phyloP scores from a whole-genome alignment of 306 rosid species.

The Vigna angularis region DNA sequence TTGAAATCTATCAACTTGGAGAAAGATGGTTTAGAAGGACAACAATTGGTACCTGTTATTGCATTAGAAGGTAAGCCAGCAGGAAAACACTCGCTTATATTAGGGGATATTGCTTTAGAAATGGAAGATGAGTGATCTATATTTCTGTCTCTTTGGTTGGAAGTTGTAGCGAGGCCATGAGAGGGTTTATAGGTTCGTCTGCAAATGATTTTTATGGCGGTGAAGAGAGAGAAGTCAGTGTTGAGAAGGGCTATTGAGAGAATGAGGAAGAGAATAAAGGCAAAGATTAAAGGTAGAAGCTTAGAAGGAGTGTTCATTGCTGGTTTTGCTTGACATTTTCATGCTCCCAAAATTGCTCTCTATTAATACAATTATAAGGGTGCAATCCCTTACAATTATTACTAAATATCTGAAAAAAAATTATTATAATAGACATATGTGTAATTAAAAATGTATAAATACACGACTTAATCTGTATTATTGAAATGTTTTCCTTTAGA shows the following conservation, averaged over 20 bases:
- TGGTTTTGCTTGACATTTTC: no score
- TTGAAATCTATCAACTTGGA: constrained; percentile 24
- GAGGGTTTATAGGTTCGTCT: background rate
- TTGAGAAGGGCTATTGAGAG: background rate
- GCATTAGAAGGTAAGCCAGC: background rate
- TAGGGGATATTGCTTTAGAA: background rate
- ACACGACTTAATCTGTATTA: no score
- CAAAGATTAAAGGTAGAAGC: background rate
- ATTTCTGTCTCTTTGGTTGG: background rate
- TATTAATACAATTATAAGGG: no score
- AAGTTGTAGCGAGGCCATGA: background rate
- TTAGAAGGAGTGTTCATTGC: no score
- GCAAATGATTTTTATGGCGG: background rate
- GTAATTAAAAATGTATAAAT: no score
- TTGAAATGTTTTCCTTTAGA: no score
- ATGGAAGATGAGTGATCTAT: background rate
- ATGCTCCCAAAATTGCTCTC: no score
- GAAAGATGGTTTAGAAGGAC: constrained; percentile 52
- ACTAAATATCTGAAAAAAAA: no score
- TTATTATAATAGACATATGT: no score
- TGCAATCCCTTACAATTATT: no score
- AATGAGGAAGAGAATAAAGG: background rate
- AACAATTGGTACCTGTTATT: constrained; percentile 45
- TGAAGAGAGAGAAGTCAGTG: background rate
- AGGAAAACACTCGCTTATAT: constrained; percentile 3